Conservation (phyloP, 257 asterid species). For the Solanum etuberosum region DNA sequence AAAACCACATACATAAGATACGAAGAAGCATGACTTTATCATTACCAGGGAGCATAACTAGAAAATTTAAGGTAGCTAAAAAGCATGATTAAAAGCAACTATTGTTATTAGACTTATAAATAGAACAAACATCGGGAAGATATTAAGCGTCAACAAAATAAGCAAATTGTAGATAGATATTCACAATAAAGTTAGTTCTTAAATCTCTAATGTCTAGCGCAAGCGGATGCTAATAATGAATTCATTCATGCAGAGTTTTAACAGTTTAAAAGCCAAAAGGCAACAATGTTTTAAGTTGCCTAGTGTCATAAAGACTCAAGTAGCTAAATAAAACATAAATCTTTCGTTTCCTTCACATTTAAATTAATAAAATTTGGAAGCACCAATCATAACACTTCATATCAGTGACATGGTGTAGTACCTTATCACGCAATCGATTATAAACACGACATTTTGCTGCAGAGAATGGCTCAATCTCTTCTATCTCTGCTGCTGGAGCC, state of each 20-base stretch:
- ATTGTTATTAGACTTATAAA: not conserved
- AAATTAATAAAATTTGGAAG: not conserved
- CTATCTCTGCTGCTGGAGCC: slow-evolving; percentile 39
- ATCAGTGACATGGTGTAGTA: slow-evolving; percentile 1
- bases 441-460: slow-evolving; percentile 69
- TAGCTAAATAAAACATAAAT: not conserved
- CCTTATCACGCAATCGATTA: slow-evolving; percentile 51
- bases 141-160: not conserved
- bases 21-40: not conserved
- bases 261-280: not conserved
- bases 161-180: not conserved
- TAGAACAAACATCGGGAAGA: not conserved
- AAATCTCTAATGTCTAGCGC: not conserved
- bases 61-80: not conserved
- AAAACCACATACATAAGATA: not conserved
- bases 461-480: slow-evolving; percentile 66
- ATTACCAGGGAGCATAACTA: not conserved
- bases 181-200: not conserved
- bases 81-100: not conserved
- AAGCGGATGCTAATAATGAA: not conserved
- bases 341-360: not conserved
- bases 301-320: not conserved
- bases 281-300: not conserved
- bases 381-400: not conserved
- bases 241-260: not conserved